phyloP scores from a whole-genome alignment of 2,329 filamentous ascomycete species.

The Lasiodiplodia hormozganensis region DNA sequence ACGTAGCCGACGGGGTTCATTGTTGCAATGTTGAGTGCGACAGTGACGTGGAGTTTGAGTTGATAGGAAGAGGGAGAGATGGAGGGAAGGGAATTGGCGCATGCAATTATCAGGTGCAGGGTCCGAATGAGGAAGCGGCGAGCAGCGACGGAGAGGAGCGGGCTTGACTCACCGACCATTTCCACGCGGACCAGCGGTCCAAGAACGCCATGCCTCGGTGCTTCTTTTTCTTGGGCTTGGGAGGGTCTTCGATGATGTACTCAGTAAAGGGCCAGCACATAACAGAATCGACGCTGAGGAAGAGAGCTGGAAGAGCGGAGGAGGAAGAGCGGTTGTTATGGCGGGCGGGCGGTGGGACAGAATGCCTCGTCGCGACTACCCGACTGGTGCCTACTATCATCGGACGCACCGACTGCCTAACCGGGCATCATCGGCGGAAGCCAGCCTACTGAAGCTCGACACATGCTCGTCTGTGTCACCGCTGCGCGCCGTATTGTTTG shows the following conservation, averaged over 20 bases:
- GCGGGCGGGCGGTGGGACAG: neutral
- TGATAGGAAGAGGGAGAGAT: neutral
- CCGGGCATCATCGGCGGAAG: neutral
- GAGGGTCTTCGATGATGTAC: conserved; percentile 24
- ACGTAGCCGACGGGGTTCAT: conserved; percentile 16
- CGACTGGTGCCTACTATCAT: neutral
- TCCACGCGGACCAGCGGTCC: neutral
- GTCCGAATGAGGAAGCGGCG: conserved; percentile 2
- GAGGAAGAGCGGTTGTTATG: neutral
- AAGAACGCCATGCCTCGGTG: neutral
- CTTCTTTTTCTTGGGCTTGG: conserved; percentile 10
- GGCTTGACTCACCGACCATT: conserved; percentile 1
- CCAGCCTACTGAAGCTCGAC: conserved; percentile 10
- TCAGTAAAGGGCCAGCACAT: conserved; percentile 27
- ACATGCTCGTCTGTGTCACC: conserved; percentile 18
- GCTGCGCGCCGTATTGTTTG: conserved; percentile 1
- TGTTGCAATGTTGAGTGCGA: neutral
- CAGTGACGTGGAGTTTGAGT: conserved; percentile 3
- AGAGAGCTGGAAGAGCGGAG: neutral
- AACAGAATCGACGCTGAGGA: neutral
- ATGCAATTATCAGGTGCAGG: neutral
- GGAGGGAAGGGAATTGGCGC: neutral
- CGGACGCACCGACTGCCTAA: neutral
- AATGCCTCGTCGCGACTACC: neutral
- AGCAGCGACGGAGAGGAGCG: neutral